These are phyloP conservation scores for Trypanosoma grayi DNA, from an alignment of 208 protist species.

Conservation along the genomic window DNA sequence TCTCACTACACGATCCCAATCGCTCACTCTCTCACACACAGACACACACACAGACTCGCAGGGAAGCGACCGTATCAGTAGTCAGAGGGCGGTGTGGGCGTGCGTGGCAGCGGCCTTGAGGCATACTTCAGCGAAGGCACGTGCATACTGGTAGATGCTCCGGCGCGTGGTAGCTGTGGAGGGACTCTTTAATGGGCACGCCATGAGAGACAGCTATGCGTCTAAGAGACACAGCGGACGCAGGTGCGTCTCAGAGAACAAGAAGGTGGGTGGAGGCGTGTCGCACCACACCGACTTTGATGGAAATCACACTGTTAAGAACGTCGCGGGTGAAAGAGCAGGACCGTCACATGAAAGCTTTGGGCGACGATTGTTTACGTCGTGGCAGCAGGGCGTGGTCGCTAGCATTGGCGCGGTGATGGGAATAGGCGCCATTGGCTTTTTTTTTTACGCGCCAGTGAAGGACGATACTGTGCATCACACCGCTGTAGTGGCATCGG, in stretches of 20 bases:
- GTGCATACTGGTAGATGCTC: too few species aligned
- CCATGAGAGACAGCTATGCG: neutral
- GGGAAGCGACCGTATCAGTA: too few species aligned
- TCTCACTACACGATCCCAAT: too few species aligned
- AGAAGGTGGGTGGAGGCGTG: neutral
- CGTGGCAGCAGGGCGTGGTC: slow-evolving; percentile 87
- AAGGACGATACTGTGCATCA: slow-evolving; percentile 90
- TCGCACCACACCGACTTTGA: neutral
- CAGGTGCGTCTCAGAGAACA: neutral
- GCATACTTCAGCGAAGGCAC: too few species aligned
- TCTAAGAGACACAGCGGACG: neutral
- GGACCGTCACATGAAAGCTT: slow-evolving; percentile 11
- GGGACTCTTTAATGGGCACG: neutral
- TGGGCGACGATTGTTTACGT: slow-evolving; percentile 52
- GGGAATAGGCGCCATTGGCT: slow-evolving; percentile 77
- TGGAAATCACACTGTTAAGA: neutral
- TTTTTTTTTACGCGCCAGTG: slow-evolving; percentile 79
- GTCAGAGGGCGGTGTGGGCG: too few species aligned
- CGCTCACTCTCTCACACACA: too few species aligned
- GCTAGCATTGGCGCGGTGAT: slow-evolving; percentile 82
- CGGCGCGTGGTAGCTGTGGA: neutral
- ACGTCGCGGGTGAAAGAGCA: neutral
- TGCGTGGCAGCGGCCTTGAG: too few species aligned
- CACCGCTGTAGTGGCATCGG: slow-evolving; percentile 81
- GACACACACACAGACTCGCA: neutral